Base-by-base conservation (phyloP, 2,329 filamentous ascomycete species). In the Colletotrichum karsti region DNA sequence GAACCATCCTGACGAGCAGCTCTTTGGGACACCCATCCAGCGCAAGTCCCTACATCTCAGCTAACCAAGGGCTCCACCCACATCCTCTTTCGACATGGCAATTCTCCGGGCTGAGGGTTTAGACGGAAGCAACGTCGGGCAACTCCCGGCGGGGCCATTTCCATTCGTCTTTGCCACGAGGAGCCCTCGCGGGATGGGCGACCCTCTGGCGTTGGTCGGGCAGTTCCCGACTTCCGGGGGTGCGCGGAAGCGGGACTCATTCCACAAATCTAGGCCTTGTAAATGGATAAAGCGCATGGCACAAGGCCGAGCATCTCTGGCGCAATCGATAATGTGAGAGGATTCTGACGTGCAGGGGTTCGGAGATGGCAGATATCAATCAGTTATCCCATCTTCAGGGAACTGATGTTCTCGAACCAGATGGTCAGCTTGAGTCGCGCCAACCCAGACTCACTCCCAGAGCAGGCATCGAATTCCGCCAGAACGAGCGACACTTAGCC, bases 61-160 rank as follows among this genome's bases (percentile, higher is more conserved):
- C 39, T 30, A 35, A 42, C 42, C 41, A 42, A 30, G 1, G 3
- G 51, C 51, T 51, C 64, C 64, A 63, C 59, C 5, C 59, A 42
- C 44, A 24, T 28, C 24, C 28, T 5, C 48, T 55, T n/a, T 4
- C n/a, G 8, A 28, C 13, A 9, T n/a, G 24, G 24, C 24, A 8
- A 20, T 20, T 10, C 7, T 48, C 9, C 7, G 30, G 4, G 22
- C 3, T 15, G 42, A 6, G 55, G 7, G 22, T 12, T 5, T 22
- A 3, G 20, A 10, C 13, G 15, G 13, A 20, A 18, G 30, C 18
- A 9, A 22, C 42, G 28, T 63, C 64, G 64, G 64, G 6, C 59
- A 67, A 63, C 37, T 53, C 64, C 64, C 64, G 64, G 59, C 44
- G 51, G 44, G 44, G 42, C n/a, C n/a, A 24, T 37, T 13, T 54